A percentile compares a stretch with the other conserved stretches of the same genome.
These are phyloP conservation scores for Globisporangium polare DNA, from an alignment of 352 stramenopile genomes.

Conservation along the genomic window DNA sequence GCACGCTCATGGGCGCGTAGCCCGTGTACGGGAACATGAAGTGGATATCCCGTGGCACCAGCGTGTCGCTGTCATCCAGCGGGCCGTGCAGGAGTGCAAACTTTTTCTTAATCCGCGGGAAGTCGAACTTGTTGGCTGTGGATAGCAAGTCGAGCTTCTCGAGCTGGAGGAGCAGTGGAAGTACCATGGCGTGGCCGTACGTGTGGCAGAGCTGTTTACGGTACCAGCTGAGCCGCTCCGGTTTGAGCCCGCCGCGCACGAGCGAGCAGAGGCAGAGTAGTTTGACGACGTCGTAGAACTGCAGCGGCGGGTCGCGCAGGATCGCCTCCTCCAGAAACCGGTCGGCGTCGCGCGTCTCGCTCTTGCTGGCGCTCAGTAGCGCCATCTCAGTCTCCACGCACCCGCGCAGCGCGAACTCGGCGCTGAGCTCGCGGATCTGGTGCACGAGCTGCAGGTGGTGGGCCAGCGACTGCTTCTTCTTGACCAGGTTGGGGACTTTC, in stretches of 20 bases:
- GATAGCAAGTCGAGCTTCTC: constrained; percentile 71
- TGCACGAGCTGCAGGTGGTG: constrained; percentile 68
- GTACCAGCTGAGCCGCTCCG: constrained; percentile 55
- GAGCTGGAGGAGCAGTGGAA: constrained; percentile 65
- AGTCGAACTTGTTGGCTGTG: constrained; percentile 60
- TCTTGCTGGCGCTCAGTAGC: constrained; percentile 66
- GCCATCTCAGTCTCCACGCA: constrained; percentile 79
- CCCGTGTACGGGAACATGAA: constrained; percentile 87
- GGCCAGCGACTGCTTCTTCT: constrained; percentile 63
- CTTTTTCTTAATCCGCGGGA: constrained; percentile 42
- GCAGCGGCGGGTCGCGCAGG: constrained; percentile 57
- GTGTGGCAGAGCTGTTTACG: constrained; percentile 76
- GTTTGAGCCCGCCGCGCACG: constrained; percentile 58
- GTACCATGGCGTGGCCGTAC: constrained; percentile 66
- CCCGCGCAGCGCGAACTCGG: constrained; percentile 46
- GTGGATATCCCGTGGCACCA: constrained; percentile 56
- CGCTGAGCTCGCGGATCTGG: constrained; percentile 54
- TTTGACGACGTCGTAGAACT: constrained; percentile 71
- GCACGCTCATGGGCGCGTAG: constrained; percentile 81
- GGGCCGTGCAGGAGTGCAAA: constrained; percentile 34
- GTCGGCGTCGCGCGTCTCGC: constrained; percentile 54
- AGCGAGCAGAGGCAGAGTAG: constrained; percentile 76
- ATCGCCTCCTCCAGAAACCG: constrained; percentile 68
- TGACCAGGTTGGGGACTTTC: constrained; percentile 68
- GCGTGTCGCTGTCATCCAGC: constrained; percentile 51